Conservation (phyloP, 106 monocot genomes). For the Hemerocallis citrina region DNA sequence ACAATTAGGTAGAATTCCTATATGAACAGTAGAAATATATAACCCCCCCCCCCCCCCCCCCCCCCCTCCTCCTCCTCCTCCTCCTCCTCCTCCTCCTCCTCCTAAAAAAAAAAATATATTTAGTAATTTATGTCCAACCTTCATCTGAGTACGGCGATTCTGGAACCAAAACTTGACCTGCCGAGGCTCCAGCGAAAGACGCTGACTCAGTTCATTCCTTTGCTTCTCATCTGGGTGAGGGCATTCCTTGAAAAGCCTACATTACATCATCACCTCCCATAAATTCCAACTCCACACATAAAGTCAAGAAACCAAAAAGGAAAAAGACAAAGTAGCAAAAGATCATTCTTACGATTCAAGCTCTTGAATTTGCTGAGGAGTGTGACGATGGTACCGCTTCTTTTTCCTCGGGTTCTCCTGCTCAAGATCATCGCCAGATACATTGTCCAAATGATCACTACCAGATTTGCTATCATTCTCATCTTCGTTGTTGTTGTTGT, state of each 20-base stretch:
- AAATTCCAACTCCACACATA: neutral
- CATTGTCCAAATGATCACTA: slow-evolving; percentile 42
- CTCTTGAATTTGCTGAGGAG: slow-evolving; percentile 88
- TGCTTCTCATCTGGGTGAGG: slow-evolving; percentile 99
- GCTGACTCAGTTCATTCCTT: slow-evolving; percentile 78
- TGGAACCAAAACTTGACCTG: slow-evolving; percentile 99
- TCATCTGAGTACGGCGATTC: slow-evolving; percentile 96
- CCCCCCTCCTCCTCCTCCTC: too few relatives aligned
- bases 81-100: too few relatives aligned
- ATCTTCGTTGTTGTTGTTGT: slow-evolving; percentile 12
- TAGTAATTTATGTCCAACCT: slow-evolving; percentile 26
- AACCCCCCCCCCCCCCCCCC: too few relatives aligned
- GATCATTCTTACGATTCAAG: slow-evolving; percentile 58
- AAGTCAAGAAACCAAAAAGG: neutral
- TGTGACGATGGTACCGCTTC: slow-evolving; percentile 90
- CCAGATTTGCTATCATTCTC: slow-evolving; percentile 48
- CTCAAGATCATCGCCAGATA: slow-evolving; percentile 68
- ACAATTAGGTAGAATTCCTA: too few relatives aligned
- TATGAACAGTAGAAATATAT: too few relatives aligned
- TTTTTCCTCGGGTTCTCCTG: slow-evolving; percentile 49
- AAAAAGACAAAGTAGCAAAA: neutral
- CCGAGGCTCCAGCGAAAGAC: slow-evolving; percentile 84
- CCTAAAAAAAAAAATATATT: neutral
- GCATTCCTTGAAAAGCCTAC: slow-evolving; percentile 90
- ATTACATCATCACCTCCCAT: neutral